Evolutionary conservation across 495 filamentous ascomycete genomes (phyloP), one percentile per base, ranked within the genome.

Genomic region (Neurospora sublineolata): DNA sequence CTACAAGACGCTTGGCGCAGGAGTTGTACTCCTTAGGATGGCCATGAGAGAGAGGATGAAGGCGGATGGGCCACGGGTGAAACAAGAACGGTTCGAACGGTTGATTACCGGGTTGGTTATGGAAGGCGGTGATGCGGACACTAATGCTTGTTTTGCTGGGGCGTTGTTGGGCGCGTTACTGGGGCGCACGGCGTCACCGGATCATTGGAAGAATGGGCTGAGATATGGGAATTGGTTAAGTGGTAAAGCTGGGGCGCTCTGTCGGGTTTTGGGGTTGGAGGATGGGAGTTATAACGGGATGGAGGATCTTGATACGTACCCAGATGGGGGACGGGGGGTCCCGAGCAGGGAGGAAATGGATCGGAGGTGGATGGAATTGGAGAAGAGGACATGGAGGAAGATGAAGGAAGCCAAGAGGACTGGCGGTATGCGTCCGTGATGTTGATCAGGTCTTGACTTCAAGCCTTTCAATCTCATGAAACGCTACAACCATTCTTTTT

Each of bases 71-170:
- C 58, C 67, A n/a, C 4, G 75, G 71, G 7, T 58, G 14, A 69
- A 70, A 4, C 69, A 71, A 33, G 67, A 39, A 6, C 41, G 82
- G 20, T 85, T 85, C 70, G 81, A 85, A 68, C 69, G 77, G 23
- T 71, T 84, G 36, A 81, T 84, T 5, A 82, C 80, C 11, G 76
- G 83, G 20, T 74, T 86, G 36, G 77, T 85, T 60, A 84, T 85
- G 82, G 70, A 78, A 12, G 84, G 82, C 8, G 84, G 84, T 0
- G 84, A 86, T 72, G 82, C 84, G 4, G 84, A 86, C 60, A 86
- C 84, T 0, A 86, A 86, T 73, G 84, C 81, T 11, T 84, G 81
- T 67, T 81, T 82, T 73, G 83, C 83, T 2, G 84, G 83, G 1
- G 83, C 83, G 0, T 68, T 86, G 2, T 38, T 85, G 11, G 84